Evolutionary conservation across 352 stramenopile species (phyloP), one percentile per base, ranked within the genome.

Genomic region (Phytophthora hybrid): DNA sequence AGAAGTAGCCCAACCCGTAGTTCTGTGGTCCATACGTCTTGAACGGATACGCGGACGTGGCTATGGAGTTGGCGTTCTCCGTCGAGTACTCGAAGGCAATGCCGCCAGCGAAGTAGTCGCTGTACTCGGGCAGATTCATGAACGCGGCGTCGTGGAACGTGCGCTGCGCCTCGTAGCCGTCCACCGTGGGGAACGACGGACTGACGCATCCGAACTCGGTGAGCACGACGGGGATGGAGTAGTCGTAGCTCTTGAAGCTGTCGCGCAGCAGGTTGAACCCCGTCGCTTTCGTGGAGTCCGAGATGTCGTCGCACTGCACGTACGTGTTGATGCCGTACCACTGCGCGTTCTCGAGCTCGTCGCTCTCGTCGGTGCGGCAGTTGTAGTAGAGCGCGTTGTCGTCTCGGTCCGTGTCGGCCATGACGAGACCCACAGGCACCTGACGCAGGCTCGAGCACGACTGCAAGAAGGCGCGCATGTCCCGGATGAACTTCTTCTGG

Each of bases 281-380:
- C 14, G 72, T 68, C 14, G 76, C 78, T 11, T 91, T 79, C 1
- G 21, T 56, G 18, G 80, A 61, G 60, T 89, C 79, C 13, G 65
- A 76, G 49, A 79, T 80, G 63, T 84, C 73, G 59, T 93, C 79
- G 69, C 91, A 97, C 37, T 94, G 82, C 16, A 93, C 69, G 69
- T 97, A 97, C 46, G 81, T 79, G 71, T 97, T 97, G 60, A 97
- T 80, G 32, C 89, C 89, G 67, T 94, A 97, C 88, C 88, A 97
- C 76, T 96, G 84, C 13, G 87, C 83, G 32, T 83, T 83, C 74
- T 97, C 89, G 16, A 92, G 76, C 59, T 77, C 41, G 73, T 96
- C 87, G 9, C 44, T 70, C 21, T 67, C 60, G 57, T 92, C 79
- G 7, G 84, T 91, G 58, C 79, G 81, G 78, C 90, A 97, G 72